Conservation (phyloP, 768 basidiomycete species). For the Trametes cinnabarina region DNA sequence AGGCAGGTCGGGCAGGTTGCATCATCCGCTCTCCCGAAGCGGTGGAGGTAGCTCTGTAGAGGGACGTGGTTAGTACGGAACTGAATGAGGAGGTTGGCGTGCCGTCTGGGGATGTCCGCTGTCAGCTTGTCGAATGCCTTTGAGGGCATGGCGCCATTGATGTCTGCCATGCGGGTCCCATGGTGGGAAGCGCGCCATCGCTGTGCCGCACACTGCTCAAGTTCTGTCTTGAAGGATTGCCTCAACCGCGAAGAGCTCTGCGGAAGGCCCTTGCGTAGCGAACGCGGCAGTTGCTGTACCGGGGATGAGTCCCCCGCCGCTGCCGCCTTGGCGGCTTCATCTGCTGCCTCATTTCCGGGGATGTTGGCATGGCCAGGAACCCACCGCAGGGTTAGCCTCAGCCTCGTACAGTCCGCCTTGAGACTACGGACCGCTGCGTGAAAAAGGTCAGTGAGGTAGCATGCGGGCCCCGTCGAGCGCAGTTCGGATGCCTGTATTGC, state of each 20-base stretch:
- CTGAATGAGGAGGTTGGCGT: constrained; percentile 27
- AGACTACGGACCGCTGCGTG: background rate
- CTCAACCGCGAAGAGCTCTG: background rate
- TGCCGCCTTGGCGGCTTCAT: constrained; percentile 16
- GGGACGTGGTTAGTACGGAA: constrained; percentile 34
- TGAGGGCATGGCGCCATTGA: background rate
- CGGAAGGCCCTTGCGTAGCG: constrained; percentile 12
- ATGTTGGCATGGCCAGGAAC: constrained; percentile 13
- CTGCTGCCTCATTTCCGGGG: constrained; percentile 14
- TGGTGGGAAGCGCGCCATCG: constrained; percentile 2
- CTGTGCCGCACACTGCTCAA: background rate
- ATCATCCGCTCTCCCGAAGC: constrained; percentile 7
- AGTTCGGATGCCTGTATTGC: background rate
- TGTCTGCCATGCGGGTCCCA: background rate
- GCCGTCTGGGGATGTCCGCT: background rate
- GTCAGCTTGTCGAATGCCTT: background rate
- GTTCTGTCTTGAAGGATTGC: background rate
- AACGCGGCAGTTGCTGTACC: background rate
- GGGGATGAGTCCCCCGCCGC: background rate
- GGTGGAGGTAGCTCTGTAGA: constrained; percentile 28
- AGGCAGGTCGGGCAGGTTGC: constrained; percentile 17
- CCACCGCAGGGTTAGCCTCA: constrained; percentile 12
- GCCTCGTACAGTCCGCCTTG: background rate
- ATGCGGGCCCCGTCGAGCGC: background rate
- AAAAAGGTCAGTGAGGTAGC: constrained; percentile 11